Evolutionary conservation across 257 asterid genomes (phyloP).

Genomic region (Galeopsis tetrahit): DNA sequence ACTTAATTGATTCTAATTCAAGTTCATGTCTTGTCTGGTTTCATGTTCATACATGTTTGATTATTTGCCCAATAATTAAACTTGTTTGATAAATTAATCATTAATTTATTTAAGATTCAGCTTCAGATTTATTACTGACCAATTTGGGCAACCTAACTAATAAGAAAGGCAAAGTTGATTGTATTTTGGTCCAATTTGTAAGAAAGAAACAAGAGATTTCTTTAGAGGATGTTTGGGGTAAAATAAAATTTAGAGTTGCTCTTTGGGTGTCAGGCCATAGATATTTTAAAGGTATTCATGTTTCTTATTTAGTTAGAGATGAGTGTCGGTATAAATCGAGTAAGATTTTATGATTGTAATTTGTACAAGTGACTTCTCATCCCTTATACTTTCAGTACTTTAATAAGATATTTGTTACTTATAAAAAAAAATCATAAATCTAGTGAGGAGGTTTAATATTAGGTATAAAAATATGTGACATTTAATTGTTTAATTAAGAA

Average conservation of each 20-base stretch:
- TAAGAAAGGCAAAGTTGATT: neutral
- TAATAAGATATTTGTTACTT: neutral
- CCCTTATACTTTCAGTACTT: neutral
- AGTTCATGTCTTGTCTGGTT: neutral
- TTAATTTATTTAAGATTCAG: neutral
- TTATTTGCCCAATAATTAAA: neutral
- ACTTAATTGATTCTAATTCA: neutral
- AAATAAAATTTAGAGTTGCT: neutral
- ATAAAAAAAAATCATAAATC: neutral
- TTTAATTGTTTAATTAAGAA: neutral
- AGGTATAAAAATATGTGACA: neutral
- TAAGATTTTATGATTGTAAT: neutral
- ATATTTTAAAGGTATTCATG: neutral
- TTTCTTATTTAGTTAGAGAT: neutral
- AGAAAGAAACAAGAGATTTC: neutral
- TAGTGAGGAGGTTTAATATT: neutral
- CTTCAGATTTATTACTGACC: neutral
- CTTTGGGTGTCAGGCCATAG: neutral
- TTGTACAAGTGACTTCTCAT: neutral
- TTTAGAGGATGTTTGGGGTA: neutral
- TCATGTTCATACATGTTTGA: neutral
- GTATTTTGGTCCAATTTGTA: neutral
- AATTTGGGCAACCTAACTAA: neutral
- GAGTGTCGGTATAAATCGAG: neutral
- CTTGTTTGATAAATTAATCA: neutral